Percentiles rank a stretch among this genome's conserved stretches.
These are phyloP conservation scores for Annona squamosa DNA, from an alignment of 164 flowering plant genomes.

Conservation along the genomic window DNA sequence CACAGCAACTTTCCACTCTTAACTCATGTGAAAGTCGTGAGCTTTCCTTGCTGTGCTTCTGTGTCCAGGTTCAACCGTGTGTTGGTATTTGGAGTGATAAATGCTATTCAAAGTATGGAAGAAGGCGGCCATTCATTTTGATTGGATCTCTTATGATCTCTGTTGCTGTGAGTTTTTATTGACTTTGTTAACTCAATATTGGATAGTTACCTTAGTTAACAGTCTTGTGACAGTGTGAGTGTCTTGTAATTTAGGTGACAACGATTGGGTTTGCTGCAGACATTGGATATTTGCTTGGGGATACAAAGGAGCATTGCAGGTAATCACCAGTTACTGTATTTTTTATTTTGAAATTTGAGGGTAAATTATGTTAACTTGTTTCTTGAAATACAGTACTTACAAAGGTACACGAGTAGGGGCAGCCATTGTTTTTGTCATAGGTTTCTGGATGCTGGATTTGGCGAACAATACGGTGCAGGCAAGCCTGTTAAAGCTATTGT, in stretches of 20 bases:
- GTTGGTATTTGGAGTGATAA: constrained; percentile 99
- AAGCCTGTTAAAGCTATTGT: constrained; percentile 12
- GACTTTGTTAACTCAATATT: constrained; percentile 4
- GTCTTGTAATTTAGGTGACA: constrained; percentile 65
- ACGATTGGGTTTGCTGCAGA: constrained; percentile 98
- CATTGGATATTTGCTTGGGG: constrained; percentile 92
- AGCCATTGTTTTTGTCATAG: constrained; percentile 74
- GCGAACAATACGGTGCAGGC: constrained; percentile 99
- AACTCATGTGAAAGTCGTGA: background rate
- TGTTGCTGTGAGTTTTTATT: constrained; percentile 55
- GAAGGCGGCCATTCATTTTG: constrained; percentile 91
- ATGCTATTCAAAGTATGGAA: constrained; percentile 91
- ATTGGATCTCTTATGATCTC: constrained; percentile 86
- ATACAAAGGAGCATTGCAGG: constrained; percentile 94
- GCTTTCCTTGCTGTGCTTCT: background rate
- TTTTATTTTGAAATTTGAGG: background rate
- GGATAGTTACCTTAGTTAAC: constrained; percentile 2
- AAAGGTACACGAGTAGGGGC: constrained; percentile 94
- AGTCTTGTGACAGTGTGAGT: constrained; percentile 24
- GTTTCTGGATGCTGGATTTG: constrained; percentile 99
- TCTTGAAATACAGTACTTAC: constrained; percentile 49
- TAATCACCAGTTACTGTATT: constrained; percentile 14
- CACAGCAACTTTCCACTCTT: background rate
- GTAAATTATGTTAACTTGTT: constrained; percentile 3
- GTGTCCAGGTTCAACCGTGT: constrained; percentile 92